These are phyloP conservation scores for Sporopachydermia cereana DNA, from an alignment of 1,139 yeast genomes.

Conservation along the genomic window DNA sequence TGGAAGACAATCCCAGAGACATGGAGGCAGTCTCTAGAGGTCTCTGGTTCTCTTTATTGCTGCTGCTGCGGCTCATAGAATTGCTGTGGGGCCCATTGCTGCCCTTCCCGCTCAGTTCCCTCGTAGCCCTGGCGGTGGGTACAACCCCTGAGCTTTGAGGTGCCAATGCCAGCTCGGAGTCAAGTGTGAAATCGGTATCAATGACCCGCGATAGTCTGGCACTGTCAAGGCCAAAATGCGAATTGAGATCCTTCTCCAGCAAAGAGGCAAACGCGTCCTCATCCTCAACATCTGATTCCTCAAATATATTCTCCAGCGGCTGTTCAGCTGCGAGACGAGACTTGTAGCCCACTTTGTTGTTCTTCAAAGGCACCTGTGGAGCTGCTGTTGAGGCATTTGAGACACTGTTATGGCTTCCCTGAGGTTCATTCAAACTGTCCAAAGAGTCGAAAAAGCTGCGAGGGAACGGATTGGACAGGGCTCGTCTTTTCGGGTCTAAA, in stretches of 20 bases:
- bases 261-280: not conserved
- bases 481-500: conserved; percentile 3
- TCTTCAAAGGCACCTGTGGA: not conserved
- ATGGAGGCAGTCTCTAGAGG: not conserved
- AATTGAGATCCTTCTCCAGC: not conserved
- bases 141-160: not conserved
- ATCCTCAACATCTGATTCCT: not conserved
- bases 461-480: not conserved
- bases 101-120: not conserved
- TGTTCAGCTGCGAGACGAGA: not conserved
- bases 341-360: not conserved
- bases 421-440: not conserved
- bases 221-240: not conserved
- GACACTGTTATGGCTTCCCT: not conserved
- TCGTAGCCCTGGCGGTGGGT: not conserved
- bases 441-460: not conserved
- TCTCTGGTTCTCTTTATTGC: not conserved
- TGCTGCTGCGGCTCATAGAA: not conserved
- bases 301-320: not conserved
- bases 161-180: not conserved
- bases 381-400: not conserved
- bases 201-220: not conserved
- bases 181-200: conserved; percentile 3
- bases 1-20: not conserved
- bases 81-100: not conserved